Conservation (phyloP, 208 protist genomes). For the Leishmania aethiopica region DNA sequence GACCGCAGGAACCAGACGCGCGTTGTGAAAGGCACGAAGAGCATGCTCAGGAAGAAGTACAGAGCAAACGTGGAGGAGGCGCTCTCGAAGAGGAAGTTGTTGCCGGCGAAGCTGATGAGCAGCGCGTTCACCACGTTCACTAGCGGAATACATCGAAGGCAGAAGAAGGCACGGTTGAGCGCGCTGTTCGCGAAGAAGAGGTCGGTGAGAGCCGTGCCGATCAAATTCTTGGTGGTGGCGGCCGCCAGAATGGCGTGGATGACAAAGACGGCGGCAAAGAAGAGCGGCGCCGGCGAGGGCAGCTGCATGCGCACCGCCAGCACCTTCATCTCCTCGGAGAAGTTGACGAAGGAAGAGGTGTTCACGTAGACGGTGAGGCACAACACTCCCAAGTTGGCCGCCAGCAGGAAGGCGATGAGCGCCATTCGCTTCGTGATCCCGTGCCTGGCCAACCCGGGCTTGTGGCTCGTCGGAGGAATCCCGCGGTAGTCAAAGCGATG, state of each 20-base stretch:
- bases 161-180: conserved; percentile 74
- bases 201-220: conserved; percentile 56
- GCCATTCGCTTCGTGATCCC: conserved; percentile 61
- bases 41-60: conserved; percentile 56
- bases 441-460: conserved; percentile 36
- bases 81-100: conserved; percentile 70
- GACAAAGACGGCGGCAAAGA: conserved; percentile 64
- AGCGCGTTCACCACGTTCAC: conserved; percentile 76
- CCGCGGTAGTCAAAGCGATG: conserved; percentile 81
- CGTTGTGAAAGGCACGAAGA: conserved; percentile 75
- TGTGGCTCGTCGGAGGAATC: conserved; percentile 57
- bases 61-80: conserved; percentile 54
- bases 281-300: conserved; percentile 50
- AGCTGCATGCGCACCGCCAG: conserved; percentile 58
- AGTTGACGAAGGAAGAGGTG: conserved; percentile 12
- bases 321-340: conserved; percentile 25
- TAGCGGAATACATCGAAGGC: conserved; percentile 67
- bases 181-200: conserved; percentile 59
- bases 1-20: conserved; percentile 83
- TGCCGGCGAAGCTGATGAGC: conserved; percentile 64
- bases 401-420: conserved; percentile 48
- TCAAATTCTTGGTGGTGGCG: conserved; percentile 46
- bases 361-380: conserved; percentile 57
- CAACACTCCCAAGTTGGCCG: conserved; percentile 45
- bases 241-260: conserved; percentile 56